Evolutionary conservation across 805 yeast genomes (phyloP), one percentile per base, ranked within the genome.

Genomic region (Blastobotrys peoriensis): DNA sequence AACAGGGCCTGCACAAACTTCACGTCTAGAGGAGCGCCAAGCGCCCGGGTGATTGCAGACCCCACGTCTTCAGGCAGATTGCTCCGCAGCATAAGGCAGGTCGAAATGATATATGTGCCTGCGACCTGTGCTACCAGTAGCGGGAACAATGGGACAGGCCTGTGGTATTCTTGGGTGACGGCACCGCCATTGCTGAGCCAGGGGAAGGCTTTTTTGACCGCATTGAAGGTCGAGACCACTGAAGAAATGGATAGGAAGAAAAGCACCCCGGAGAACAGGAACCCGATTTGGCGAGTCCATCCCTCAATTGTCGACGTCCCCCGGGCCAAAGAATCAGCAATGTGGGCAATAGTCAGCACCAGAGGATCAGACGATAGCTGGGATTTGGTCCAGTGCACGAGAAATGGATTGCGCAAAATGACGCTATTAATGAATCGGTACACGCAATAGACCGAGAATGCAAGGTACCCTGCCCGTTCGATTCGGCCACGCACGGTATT

Each of bases 261-360:
- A 38, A 68, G 58, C 1, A 60, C 54, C 3, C 70, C 71, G 6
- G 70, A 61, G 46, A 69, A 51, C 35, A 60, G 45, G 38, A 66
- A 68, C 8, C 71, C 70, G 19, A 67, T 62, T 45, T 65, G 64
- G 2, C 70, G 57, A 15, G 67, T 51, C 66, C 69, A 60, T 17
- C 58, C 56, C 18, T 65, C 66, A 23, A 61, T 54, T 33, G 37
- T 25, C 30, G 10, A 25, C 30, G 8, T n/a, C 20, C 16, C n/a
- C 21, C 8, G 37, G 37, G 21, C 43, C 20, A 58, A 17, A 25
- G 30, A 25, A 13, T 25, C 13, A 8, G 30, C 30, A 8, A 25
- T 8, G 30, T 25, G 30, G 30, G 30, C 30, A 8, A 25, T 25
- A 8, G 30, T 25, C 30, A 25, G 13, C 13, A 25, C 30, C 30